Evolutionary conservation across 805 yeast genomes (phyloP), one percentile per base, ranked within the genome.

Genomic region (Saccharomyces cerevisiae): DNA sequence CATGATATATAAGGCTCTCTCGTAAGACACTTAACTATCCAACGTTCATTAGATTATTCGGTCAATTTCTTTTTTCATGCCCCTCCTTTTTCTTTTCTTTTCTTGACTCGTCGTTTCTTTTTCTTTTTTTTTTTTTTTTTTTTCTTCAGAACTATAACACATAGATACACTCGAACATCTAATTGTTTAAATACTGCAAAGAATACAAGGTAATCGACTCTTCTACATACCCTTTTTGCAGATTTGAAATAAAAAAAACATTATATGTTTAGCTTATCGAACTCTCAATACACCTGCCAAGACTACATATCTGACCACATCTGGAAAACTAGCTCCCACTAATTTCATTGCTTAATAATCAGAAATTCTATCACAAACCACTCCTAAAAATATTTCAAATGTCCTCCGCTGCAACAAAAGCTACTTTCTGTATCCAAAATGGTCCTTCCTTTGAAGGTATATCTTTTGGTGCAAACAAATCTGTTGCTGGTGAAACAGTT

Each of bases 401-500:
- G 50, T 52, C 69, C 55, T 51, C 61, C 56, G 61, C 68, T 56
- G 64, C 65, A 64, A 57, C 87, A 84, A 82, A 95, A 70, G 98
- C 98, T 54, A 90, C 96, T 14, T 79, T 92, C 64, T 85, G 96
- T 27, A 84, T 92, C 64, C 83, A 91, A 69, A 88, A 90, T 68
- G 99, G 98, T 21, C 97, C 97, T 22, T 84, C 89, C 31, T 89
- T 89, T 76, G 83, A 81, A 64, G 99, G 99, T 46, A 85, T 82
- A 70, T 92, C 98, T 0, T 95, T 94, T 67, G 99, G 99, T 67
- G 96, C 98, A 47, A 83, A 89, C 71, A 86, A 85, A 61, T 89
- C 91, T 59, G 82, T 89, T 58, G 84, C 95, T 56, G 99, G 99
- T 59, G 99, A 94, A 73, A 96, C 97, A 30, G 99, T 95, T 48